A percentile compares a stretch with the other conserved stretches of the same genome.
phyloP scores from a whole-genome alignment of 352 stramenopile genomes.

The Pilasporangium apinafurcum region DNA sequence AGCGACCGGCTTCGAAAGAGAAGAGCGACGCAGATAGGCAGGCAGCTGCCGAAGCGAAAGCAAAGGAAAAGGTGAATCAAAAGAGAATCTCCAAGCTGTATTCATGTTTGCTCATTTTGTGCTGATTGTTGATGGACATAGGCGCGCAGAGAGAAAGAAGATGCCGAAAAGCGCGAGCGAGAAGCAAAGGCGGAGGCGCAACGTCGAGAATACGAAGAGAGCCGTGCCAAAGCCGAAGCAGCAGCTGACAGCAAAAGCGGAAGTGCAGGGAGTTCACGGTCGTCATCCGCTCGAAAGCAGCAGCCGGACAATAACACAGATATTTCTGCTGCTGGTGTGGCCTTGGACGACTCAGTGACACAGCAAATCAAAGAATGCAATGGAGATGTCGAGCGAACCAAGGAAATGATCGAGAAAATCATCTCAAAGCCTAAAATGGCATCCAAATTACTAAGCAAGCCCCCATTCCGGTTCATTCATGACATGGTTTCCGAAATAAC shows the following conservation, averaged over 20 bases:
- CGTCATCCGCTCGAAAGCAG: conserved; percentile 21
- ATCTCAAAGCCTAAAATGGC: conserved; percentile 85
- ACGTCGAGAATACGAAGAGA: conserved; percentile 4
- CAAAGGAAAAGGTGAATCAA: conserved; percentile 24
- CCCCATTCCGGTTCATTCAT: conserved; percentile 86
- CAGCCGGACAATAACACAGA: conserved; percentile 43
- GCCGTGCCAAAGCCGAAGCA: conserved; percentile 14
- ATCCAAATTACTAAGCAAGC: conserved; percentile 74
- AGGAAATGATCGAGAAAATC: conserved; percentile 71
- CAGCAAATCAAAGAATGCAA: conserved; percentile 69
- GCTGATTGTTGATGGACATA: not conserved
- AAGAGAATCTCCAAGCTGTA: not conserved
- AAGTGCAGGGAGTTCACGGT: conserved; percentile 11
- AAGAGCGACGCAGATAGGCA: conserved; percentile 22
- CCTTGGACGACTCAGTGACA: conserved; percentile 31
- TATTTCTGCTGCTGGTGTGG: too few species aligned
- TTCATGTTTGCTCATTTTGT: not conserved
- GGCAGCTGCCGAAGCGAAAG: conserved; percentile 41
- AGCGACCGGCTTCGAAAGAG: conserved; percentile 20
- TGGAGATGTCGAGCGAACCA: conserved; percentile 67
- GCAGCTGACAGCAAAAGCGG: conserved; percentile 28
- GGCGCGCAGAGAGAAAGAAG: conserved; percentile 24
- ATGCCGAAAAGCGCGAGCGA: conserved; percentile 17
- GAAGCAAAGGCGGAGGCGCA: conserved; percentile 27
- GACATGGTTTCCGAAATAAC: conserved; percentile 81